phyloP scores from a whole-genome alignment of 2,329 filamentous ascomycete genomes.

The Nemania sp. region DNA sequence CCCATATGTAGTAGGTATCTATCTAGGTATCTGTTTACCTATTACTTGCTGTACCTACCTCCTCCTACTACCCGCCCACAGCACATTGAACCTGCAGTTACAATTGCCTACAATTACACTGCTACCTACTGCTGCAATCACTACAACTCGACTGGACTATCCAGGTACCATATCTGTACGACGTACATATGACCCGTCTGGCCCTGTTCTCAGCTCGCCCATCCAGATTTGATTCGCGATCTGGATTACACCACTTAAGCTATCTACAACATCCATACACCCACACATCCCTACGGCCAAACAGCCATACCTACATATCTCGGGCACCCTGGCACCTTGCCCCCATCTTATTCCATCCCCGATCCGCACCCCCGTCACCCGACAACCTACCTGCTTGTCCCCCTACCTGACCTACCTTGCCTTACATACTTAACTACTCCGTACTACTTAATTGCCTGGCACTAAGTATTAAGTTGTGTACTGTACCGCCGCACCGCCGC shows the following conservation, averaged over 20 bases:
- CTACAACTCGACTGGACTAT: conserved; percentile 1
- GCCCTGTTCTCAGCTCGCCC: conserved; percentile 36
- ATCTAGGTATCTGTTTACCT: neutral
- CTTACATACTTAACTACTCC: neutral
- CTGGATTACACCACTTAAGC: conserved; percentile 20
- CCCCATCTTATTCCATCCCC: conserved; percentile 20
- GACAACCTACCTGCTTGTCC: neutral
- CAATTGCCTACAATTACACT: too few species aligned
- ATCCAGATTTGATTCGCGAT: conserved; percentile 33
- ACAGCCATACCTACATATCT: conserved; percentile 1
- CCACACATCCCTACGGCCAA: conserved; percentile 2
- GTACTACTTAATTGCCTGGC: neutral
- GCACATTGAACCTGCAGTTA: too few species aligned
- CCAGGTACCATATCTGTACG: conserved; percentile 17
- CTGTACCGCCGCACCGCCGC: neutral
- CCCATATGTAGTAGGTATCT: too few species aligned
- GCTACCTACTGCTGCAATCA: too few species aligned
- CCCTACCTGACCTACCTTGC: neutral
- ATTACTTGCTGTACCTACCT: too few species aligned
- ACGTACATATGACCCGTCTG: conserved; percentile 35
- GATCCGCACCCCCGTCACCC: conserved; percentile 28
- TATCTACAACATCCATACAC: conserved; percentile 15
- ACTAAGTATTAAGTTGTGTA: neutral
- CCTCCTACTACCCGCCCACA: too few species aligned
- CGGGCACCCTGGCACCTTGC: neutral